Percentiles rank a stretch among this genome's conserved stretches.
Evolutionary conservation across 73 alveolate species (phyloP).

Genomic region (Effrenium voratum): DNA sequence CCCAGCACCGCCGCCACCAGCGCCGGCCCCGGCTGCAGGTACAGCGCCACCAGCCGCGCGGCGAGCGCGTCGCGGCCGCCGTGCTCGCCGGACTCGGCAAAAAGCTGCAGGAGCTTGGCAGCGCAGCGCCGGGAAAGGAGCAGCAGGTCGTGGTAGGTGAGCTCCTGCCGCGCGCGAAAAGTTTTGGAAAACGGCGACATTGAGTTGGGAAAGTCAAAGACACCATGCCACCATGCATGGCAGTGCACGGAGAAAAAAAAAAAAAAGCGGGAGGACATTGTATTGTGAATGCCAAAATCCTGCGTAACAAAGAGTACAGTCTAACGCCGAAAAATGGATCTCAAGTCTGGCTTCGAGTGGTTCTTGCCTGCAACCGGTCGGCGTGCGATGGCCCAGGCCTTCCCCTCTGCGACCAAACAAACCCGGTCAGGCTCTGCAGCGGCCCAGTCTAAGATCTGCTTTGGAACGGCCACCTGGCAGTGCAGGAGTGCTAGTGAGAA

Average conservation of each 20-base stretch:
- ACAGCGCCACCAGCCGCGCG: slow-evolving; percentile 50
- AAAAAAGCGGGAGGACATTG: not conserved
- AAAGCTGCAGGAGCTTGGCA: too few relatives aligned
- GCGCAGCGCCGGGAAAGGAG: slow-evolving; percentile 14
- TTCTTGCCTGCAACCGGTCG: not conserved
- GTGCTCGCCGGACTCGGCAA: too few relatives aligned
- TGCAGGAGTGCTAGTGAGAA: too few relatives aligned
- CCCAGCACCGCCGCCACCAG: slow-evolving; percentile 61
- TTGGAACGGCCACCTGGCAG: too few relatives aligned
- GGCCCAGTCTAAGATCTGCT: too few relatives aligned
- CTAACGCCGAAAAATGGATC: not conserved
- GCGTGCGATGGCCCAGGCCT: not conserved
- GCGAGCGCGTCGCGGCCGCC: not conserved
- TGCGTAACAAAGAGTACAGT: not conserved
- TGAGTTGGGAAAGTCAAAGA: not conserved
- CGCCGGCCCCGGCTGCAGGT: slow-evolving; percentile 39
- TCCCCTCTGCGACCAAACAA: too few relatives aligned
- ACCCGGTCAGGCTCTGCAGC: too few relatives aligned
- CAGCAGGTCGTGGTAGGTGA: not conserved
- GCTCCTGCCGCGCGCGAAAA: not conserved
- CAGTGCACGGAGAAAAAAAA: not conserved
- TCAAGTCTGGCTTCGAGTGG: not conserved
- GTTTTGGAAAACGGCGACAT: not conserved
- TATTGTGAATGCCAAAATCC: not conserved
- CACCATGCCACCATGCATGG: not conserved